Evolutionary conservation across 345 rosid genomes (phyloP), one percentile per base, ranked within the genome.

Genomic region (Bruguiera parviflora): DNA sequence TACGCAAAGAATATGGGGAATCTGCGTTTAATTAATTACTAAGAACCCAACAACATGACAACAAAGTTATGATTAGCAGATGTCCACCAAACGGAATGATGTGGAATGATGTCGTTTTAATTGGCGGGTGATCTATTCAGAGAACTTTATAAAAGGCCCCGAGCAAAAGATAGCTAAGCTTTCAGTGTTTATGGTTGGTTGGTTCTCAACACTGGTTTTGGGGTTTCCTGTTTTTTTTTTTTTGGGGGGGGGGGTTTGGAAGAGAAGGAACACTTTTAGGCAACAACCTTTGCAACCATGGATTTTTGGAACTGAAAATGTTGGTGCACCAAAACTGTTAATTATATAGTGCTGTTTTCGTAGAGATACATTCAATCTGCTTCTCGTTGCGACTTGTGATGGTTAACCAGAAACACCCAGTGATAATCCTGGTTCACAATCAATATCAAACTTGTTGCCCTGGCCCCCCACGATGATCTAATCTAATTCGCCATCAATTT

Each of bases 61-160:
- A 35, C 28, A 19, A 46, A 24, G 21, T 32, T 22, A 73, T 55
- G 58, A 55, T 10, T 39, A 43, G 60, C 9, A 43, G 49, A 55
- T 52, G 76, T 32, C 77, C 33, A 61, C 63, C 53, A 28, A 67
- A 67, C 67, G 22, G 77, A 61, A 53, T 60, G 29, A 33, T 33
- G 43, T 22, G 47, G 67, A 73, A 73, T 73, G 67, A 73, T 73
- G 72, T 62, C 77, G 72, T 73, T 73, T 73, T 73, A 73, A 68
- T 73, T 67, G 69, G 73, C 24, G 46, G 72, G 22, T 43, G 64
- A 49, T 28, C 1, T 32, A 13, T 11, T 11, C 0, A 53, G 33
- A 53, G 61, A 53, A 53, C 76, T 61, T 66, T 27, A 53, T n/a
- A 66, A 66, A 47, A 46, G 47, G 53, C 2, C 72, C 25, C 57